phyloP scores from a whole-genome alignment of 2,329 filamentous ascomycete genomes.

The Colletotrichum agaves region DNA sequence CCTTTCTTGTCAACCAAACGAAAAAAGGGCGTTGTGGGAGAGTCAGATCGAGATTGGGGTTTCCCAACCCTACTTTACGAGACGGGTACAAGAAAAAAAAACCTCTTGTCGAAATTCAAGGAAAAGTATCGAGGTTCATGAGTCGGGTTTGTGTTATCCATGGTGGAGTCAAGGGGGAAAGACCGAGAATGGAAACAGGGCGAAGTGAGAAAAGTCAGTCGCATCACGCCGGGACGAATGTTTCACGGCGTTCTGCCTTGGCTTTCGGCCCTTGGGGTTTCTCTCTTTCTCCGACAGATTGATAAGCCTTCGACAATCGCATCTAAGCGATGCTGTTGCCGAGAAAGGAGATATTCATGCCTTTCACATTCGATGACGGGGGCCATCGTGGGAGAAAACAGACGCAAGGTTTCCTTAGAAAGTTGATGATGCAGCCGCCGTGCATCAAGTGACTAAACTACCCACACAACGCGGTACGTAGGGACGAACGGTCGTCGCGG shows the following conservation, averaged over 20 bases:
- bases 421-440: neutral
- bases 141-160: constrained; percentile 31
- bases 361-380: constrained; percentile 12
- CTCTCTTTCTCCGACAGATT: constrained; percentile 10
- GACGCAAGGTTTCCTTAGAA: neutral
- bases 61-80: constrained; percentile 27
- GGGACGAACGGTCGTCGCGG: constrained; percentile 14
- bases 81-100: neutral
- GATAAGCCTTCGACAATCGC: constrained; percentile 4
- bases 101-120: neutral
- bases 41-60: constrained; percentile 27
- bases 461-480: neutral
- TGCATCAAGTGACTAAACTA: constrained; percentile 3
- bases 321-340: constrained; percentile 3
- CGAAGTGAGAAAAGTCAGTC: neutral
- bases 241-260: constrained; percentile 14
- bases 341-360: constrained; percentile 11
- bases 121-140: constrained; percentile 3
- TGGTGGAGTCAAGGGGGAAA: constrained; percentile 21
- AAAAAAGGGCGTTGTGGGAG: constrained; percentile 1
- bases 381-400: constrained; percentile 4
- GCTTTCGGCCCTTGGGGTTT: neutral
- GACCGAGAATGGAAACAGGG: constrained; percentile 26
- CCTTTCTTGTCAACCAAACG: too few relatives aligned
- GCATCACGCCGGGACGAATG: constrained; percentile 7